Conservation (phyloP, 352 stramenopile genomes). For the Stramenopiles sp. region DNA sequence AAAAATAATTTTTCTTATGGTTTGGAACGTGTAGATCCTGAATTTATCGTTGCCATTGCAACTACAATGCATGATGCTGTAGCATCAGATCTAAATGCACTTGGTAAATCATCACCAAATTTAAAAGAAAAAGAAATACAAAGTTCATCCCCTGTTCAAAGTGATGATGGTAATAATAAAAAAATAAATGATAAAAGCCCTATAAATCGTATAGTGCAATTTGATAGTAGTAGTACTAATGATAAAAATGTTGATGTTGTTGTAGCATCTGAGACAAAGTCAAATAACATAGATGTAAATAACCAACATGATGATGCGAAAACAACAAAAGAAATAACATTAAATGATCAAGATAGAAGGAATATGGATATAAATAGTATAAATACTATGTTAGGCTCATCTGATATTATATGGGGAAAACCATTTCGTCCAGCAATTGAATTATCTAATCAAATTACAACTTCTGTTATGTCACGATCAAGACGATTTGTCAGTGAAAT, state of each 20-base stretch:
- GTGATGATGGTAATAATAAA: background rate
- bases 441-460: background rate
- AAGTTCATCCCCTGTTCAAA: background rate
- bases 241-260: background rate
- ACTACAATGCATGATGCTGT: background rate
- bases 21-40: background rate
- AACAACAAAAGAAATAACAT: background rate
- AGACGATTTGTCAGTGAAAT: background rate
- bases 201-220: background rate
- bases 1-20: background rate
- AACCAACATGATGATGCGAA: background rate
- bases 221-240: background rate
- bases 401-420: background rate
- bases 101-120: background rate
- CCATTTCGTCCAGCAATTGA: background rate
- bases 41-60: background rate
- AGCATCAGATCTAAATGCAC: background rate
- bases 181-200: background rate
- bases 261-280: too few species aligned
- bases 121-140: background rate
- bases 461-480: background rate
- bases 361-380: background rate
- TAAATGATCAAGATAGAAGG: background rate
- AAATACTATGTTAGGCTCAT: background rate
- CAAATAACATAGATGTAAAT: too few species aligned